Evolutionary conservation across 1,284 basidiomycete species (phyloP), one percentile per base, ranked within the genome.

Genomic region (Coriolopsis trogii): DNA sequence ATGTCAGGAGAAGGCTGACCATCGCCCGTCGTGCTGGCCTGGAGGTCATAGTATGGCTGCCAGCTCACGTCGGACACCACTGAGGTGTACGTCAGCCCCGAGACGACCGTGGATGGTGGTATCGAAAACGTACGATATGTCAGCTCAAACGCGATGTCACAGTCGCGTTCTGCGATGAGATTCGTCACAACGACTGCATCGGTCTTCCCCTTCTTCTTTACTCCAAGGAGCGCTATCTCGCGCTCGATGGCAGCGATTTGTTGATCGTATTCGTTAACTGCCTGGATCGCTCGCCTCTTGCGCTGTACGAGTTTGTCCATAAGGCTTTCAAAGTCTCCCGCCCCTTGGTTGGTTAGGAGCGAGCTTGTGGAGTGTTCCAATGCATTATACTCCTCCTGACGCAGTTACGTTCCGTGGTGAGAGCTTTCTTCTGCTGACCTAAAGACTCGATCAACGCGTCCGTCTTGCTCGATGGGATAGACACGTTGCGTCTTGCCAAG

Each of bases 41-140:
- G 76, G 0, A 86, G 70, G 43, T 85, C 82, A 61, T 85, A 85
- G 4, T 72, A 72, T 0, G 82, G 77, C 15, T 65, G 61, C 82
- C 83, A 85, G 16, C 62, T 63, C 0, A 77, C 79, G 36, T 75
- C 67, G 38, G 60, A 67, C 12, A 85, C 81, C 48, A 81, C 82
- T 84, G 15, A n/a, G n/a, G n/a, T 55, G 3, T 38, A 7, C 36
- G 15, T 7, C 13, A 23, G 20, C 5, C 9, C 28, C 8, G 15
- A 23, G 6, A 12, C 23, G 13, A 24, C 7, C 6, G 16, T 18
- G 15, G 4, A 13, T 12, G 9, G 26, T 12, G 13, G 6, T 21
- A 9, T 15, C 6, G 21, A 6, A 5, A 39, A 39, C 38, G 4
- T n/a, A 28, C 16, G 24, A 18, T 30, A 31, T 13, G 20, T 29